Conservation (phyloP, 306 rosid genomes). For the Cucurbita argyrosperma region DNA sequence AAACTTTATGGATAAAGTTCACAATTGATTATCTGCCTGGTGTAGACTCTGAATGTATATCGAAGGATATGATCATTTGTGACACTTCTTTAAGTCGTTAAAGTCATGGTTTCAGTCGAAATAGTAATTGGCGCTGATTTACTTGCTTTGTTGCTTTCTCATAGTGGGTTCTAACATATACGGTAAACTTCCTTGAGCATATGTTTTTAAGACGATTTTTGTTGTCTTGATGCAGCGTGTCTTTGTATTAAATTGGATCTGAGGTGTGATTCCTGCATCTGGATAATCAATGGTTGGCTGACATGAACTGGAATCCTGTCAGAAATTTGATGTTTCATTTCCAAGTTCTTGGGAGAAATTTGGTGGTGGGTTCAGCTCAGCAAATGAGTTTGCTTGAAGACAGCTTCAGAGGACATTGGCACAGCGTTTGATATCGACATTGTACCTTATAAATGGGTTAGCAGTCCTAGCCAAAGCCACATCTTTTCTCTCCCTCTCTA, state of each 20-base stretch:
- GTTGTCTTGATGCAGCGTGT: neutral
- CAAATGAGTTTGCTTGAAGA: slow-evolving; percentile 24
- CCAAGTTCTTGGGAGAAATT: slow-evolving; percentile 9
- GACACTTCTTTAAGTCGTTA: neutral
- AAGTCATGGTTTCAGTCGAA: neutral
- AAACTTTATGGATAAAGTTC: neutral
- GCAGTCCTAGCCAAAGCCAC: slow-evolving; percentile 9
- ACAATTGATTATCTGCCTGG: neutral
- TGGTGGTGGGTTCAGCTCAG: slow-evolving; percentile 12
- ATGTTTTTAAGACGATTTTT: neutral
- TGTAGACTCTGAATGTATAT: neutral
- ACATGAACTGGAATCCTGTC: slow-evolving; percentile 25
- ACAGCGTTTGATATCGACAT: slow-evolving; percentile 13
- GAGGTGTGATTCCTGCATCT: neutral
- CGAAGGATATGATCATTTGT: neutral
- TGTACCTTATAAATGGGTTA: slow-evolving; percentile 36
- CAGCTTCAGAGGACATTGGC: slow-evolving; percentile 16
- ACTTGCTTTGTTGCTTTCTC: neutral
- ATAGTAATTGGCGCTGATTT: neutral
- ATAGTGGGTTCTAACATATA: neutral
- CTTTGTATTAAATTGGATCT: neutral
- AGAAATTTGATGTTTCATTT: slow-evolving; percentile 44
- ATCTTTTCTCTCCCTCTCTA: slow-evolving; percentile 5
- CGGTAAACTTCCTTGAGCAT: neutral
- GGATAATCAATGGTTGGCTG: neutral